phyloP scores from a whole-genome alignment of 169 alveolate genomes.

The Besnoitia besnoiti region DNA sequence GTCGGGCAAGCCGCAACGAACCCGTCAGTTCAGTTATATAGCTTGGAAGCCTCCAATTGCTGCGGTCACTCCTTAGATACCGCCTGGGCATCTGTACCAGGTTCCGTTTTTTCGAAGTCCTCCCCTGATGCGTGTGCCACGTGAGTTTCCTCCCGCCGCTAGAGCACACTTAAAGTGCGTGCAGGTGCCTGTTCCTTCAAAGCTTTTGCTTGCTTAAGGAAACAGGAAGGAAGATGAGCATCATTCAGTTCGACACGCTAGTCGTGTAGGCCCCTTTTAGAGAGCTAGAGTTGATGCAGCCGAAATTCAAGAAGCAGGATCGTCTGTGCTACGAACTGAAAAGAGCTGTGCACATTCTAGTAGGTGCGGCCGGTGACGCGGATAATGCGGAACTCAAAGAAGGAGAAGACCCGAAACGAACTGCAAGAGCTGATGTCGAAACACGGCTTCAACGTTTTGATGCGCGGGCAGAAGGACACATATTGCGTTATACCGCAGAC shows the following conservation, averaged over 20 bases:
- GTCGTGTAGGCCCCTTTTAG: conserved; percentile 26
- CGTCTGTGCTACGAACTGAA: conserved; percentile 30
- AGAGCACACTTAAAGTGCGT: too few species aligned
- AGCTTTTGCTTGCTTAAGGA: neutral
- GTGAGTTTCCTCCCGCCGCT: too few species aligned
- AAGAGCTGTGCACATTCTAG: neutral
- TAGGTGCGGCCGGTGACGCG: neutral
- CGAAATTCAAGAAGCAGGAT: conserved; percentile 17
- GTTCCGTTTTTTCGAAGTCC: too few species aligned
- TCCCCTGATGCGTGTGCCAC: too few species aligned
- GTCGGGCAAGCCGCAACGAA: too few species aligned
- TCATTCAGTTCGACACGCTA: neutral
- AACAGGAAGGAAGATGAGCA: neutral
- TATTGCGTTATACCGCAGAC: neutral
- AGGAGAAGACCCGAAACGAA: neutral
- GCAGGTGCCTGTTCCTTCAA: too few species aligned
- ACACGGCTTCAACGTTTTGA: conserved; percentile 5
- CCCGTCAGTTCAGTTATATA: too few species aligned
- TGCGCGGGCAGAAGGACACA: neutral
- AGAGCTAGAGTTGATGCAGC: neutral
- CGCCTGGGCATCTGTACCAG: too few species aligned
- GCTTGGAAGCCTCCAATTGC: too few species aligned
- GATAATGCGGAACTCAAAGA: neutral
- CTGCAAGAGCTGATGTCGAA: neutral
- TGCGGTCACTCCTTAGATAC: too few species aligned